Percentiles rank a stretch among this genome's conserved stretches.
Conservation (phyloP, 257 asterid species). For the Solanum rostratum region DNA sequence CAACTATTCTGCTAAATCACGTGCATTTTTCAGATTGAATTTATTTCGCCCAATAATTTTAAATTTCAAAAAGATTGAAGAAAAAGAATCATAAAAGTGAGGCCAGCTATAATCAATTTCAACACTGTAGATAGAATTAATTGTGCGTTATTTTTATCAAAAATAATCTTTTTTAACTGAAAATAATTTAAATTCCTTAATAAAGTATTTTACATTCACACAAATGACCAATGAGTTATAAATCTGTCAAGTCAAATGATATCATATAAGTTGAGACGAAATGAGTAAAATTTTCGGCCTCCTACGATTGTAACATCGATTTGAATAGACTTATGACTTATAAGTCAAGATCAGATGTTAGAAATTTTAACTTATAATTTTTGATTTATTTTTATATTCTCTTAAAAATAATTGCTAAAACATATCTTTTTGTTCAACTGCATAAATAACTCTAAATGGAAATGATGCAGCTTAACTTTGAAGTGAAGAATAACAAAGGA, state of each 20-base stretch:
- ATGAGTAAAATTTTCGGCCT: too few species aligned
- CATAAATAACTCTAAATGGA: not conserved
- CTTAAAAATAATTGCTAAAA: too few species aligned
- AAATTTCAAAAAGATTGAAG: not conserved
- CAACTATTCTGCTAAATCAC: not conserved
- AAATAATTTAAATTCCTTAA: too few species aligned
- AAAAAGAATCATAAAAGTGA: not conserved
- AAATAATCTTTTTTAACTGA: rapidly evolving
- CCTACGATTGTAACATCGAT: not conserved
- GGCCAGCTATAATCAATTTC: not conserved
- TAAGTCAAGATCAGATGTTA: too few species aligned
- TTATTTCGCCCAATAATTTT: not conserved
- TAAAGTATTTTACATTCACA: too few species aligned
- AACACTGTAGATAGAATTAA: not conserved
- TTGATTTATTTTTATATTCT: too few species aligned
- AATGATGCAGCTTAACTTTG: not conserved
- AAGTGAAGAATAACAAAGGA: not conserved
- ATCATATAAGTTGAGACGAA: too few species aligned
- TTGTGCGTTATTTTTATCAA: not conserved
- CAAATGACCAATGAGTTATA: too few species aligned
- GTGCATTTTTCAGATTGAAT: not conserved
- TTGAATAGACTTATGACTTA: too few species aligned
- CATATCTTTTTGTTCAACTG: too few species aligned
- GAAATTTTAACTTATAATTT: too few species aligned
- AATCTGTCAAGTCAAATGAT: rapidly evolving